A percentile compares a stretch with the other conserved stretches of the same genome.
phyloP scores from a whole-genome alignment of 2,329 filamentous ascomycete genomes.

The Zymoseptoria tritici region DNA sequence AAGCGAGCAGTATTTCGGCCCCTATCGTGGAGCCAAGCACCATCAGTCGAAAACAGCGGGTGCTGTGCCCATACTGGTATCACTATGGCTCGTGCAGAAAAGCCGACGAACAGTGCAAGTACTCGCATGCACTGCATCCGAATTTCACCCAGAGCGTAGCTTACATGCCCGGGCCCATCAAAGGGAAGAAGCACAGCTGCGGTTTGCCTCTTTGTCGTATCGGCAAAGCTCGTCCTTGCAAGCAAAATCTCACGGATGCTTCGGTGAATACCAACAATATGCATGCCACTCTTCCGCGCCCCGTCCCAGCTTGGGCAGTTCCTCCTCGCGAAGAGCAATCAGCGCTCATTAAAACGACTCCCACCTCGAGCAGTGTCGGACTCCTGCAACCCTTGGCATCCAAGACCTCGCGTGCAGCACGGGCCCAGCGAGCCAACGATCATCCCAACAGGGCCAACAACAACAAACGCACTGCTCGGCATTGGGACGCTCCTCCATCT shows the following conservation, averaged over 20 bases:
- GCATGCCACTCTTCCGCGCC: too few species aligned
- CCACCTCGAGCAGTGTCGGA: neutral
- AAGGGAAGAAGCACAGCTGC: neutral
- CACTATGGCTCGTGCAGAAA: neutral
- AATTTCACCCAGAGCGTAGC: neutral
- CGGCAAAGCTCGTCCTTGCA: neutral
- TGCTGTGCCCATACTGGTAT: constrained; percentile 2
- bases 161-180: neutral
- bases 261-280: too few species aligned
- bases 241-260: too few species aligned
- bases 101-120: neutral
- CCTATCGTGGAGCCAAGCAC: neutral
- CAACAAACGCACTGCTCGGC: neutral
- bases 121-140: neutral
- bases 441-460: neutral
- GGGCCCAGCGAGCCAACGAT: too few species aligned
- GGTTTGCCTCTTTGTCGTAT: neutral
- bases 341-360: neutral
- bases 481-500: neutral
- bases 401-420: neutral
- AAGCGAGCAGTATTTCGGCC: neutral
- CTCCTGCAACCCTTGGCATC: neutral
- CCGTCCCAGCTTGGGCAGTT: too few species aligned
- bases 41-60: neutral
- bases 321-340: too few species aligned